Base-by-base conservation (phyloP, 1,284 basidiomycete species). In the Sanghuangporus weigelae region DNA sequence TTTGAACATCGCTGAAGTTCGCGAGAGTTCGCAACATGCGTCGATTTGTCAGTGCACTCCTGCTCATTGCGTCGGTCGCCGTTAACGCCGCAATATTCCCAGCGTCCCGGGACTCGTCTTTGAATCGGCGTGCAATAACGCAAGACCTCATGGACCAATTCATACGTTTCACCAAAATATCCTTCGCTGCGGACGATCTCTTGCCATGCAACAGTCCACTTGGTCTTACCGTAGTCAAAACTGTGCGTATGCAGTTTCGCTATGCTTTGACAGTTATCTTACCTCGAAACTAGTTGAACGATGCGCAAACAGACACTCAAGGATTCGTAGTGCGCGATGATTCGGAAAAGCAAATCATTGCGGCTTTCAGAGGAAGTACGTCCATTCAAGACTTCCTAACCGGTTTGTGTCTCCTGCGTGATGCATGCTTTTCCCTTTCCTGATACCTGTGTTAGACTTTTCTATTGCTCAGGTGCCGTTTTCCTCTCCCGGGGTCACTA, bases 381-480 rank as follows among this genome's bases (percentile, higher is more conserved):
- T 56, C 56, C n/a, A 16, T 57, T 11, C 46, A 44, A 23, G 63
- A 68, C 58, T 46, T 61, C 14, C 5, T 68, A 12, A 65, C 60
- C 6, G 63, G 63, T 64, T n/a, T 10, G 59, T 63, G 7, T 46
- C 6, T 6, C n/a, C n/a, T 31, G 26, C 26, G 3, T 4, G 16
- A 53, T 12, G n/a, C 44, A 8, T 59, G 12, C 23, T 35, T 7
- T 8, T 73, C 81, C 60, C 35, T 4, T 53, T 11, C n/a, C 39
- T 46, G 11, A 16, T 31, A 26, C 8, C 21, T 26, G 6, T 14
- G 23, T 16, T 16, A 36, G 64, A 67, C 39, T 42, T 44, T 19
- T 39, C 49, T 5, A 49, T 66, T 38, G 21, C 55, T 19, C 57
- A 64, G 16, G 49, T 40, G 14, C 60, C 60, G 19, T 66, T 60